These are phyloP conservation scores for Rhododendron molle DNA, from an alignment of 148 eudicot species.

Conservation along the genomic window DNA sequence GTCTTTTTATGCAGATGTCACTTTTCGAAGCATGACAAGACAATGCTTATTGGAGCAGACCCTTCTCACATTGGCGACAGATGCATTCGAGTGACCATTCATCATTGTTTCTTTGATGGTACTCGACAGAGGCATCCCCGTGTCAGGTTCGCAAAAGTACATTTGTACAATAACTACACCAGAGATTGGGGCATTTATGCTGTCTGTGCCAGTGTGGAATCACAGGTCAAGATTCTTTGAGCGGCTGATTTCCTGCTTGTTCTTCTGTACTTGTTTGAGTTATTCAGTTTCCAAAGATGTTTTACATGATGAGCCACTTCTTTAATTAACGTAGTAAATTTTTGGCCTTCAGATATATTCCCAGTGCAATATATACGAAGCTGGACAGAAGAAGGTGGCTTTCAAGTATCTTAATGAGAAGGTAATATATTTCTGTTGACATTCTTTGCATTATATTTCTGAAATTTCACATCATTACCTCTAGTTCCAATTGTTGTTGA, in stretches of 20 bases:
- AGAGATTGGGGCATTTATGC: constrained; percentile 92
- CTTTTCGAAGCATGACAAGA: constrained; percentile 75
- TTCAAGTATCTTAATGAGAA: constrained; percentile 75
- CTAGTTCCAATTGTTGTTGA: not conserved
- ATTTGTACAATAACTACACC: constrained; percentile 87
- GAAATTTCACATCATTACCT: not conserved
- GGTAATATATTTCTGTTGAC: constrained; percentile 36
- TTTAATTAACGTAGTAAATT: not conserved
- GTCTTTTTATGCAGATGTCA: constrained; percentile 49
- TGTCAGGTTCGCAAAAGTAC: constrained; percentile 84
- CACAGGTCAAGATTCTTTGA: constrained; percentile 51
- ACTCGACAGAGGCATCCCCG: constrained; percentile 93
- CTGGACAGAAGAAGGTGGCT: constrained; percentile 72
- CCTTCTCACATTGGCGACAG: constrained; percentile 35
- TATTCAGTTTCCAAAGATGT: not conserved
- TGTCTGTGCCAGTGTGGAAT: constrained; percentile 91
- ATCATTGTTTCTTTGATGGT: constrained; percentile 85
- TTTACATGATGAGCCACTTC: not conserved
- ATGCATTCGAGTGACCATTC: constrained; percentile 26
- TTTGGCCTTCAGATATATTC: constrained; percentile 61
- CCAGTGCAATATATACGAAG: constrained; percentile 91
- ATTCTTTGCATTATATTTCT: not conserved
- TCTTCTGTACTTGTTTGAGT: not conserved
- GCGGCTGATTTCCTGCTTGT: not conserved
- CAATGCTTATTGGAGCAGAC: constrained; percentile 92